Percentiles rank a stretch among this genome's conserved stretches.
Evolutionary conservation across 257 asterid genomes (phyloP).

Genomic region (Ballota nigra): DNA sequence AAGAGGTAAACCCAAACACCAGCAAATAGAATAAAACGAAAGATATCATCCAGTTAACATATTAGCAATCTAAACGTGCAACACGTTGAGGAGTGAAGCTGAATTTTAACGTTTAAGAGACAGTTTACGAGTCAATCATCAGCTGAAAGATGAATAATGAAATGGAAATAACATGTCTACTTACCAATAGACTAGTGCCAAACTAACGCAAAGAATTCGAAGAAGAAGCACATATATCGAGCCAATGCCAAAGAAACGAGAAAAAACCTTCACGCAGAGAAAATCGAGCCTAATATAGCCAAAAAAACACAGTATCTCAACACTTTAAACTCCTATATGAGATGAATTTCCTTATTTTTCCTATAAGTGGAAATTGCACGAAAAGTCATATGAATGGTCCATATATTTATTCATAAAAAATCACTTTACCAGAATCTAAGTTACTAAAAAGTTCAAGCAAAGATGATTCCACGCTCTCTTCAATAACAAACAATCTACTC

Average conservation of each 20-base stretch:
- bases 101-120: not conserved
- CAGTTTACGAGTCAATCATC: not conserved
- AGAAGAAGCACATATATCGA: not conserved
- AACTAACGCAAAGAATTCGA: not conserved
- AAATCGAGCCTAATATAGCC: not conserved
- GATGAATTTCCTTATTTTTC: slow-evolving; percentile 3
- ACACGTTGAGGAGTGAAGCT: not conserved
- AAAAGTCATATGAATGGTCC: slow-evolving; percentile 4
- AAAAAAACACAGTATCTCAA: not conserved
- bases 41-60: not conserved
- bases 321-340: not conserved
- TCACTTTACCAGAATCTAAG: slow-evolving; percentile 31
- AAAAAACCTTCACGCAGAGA: not conserved
- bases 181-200: not conserved
- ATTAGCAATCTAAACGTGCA: slow-evolving; percentile 4
- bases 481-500: slow-evolving; percentile 32
- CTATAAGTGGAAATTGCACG: not conserved
- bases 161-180: not conserved
- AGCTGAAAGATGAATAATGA: not conserved
- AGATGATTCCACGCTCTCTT: slow-evolving; percentile 36
- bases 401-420: slow-evolving; percentile 17
- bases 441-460: slow-evolving; percentile 37
- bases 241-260: not conserved
- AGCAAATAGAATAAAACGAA: not conserved
- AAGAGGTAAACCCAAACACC: not conserved